These are phyloP conservation scores for Verticillium longisporum DNA, from an alignment of 2,329 filamentous ascomycete species.

Conservation along the genomic window DNA sequence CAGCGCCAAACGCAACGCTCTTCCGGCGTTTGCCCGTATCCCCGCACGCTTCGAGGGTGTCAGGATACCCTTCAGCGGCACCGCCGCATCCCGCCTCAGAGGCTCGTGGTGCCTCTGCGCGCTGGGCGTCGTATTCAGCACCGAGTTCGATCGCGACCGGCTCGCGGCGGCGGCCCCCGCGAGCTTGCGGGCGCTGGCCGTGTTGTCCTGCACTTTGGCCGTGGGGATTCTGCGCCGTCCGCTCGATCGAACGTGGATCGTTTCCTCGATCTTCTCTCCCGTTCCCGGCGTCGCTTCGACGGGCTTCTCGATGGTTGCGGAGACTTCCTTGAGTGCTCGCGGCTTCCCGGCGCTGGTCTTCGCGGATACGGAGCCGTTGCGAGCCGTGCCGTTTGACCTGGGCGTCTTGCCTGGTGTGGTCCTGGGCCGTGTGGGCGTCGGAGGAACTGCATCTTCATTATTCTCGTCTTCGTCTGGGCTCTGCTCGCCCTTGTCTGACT, in stretches of 20 bases:
- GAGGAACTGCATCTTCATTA: neutral
- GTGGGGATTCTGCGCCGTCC: constrained; percentile 9
- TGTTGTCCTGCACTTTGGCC: constrained; percentile 7
- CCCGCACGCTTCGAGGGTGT: constrained; percentile 41
- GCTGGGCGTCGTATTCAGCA: constrained; percentile 9
- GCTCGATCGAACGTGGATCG: constrained; percentile 7
- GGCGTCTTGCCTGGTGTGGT: neutral
- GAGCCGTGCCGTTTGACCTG: neutral
- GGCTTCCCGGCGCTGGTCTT: neutral
- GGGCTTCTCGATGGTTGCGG: neutral
- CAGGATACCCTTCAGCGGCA: constrained; percentile 46
- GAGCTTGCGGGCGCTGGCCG: constrained; percentile 1
- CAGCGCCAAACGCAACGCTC: constrained; percentile 45
- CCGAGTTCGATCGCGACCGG: constrained; percentile 6
- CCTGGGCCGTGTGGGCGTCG: neutral
- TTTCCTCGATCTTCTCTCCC: constrained; percentile 2
- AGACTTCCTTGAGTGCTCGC: neutral
- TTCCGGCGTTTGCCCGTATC: constrained; percentile 33
- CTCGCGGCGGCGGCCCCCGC: neutral
- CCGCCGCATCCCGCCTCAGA: neutral
- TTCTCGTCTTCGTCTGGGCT: constrained; percentile 1
- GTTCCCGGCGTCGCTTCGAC: neutral
- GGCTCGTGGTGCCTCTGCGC: neutral
- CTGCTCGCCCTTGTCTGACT: constrained; percentile 9
- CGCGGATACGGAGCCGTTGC: neutral